Conservation (phyloP, 1,284 basidiomycete genomes). For the Wallemia hederae region DNA sequence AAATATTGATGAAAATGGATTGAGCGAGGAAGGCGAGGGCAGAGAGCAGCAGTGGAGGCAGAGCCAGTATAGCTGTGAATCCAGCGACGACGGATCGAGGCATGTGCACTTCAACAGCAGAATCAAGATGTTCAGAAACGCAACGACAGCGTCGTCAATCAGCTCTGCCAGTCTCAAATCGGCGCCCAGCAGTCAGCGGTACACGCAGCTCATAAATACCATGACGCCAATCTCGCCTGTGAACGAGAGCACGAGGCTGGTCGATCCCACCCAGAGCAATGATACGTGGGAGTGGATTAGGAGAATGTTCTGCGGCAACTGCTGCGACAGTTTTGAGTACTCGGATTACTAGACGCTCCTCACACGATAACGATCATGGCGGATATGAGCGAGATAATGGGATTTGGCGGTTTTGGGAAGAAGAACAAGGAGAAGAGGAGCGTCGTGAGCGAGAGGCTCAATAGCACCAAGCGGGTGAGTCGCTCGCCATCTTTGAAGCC, state of each 20-base stretch:
- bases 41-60: neutral
- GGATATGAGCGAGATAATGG: neutral
- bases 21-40: too few relatives aligned
- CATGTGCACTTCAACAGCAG: neutral
- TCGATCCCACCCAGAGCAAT: neutral
- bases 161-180: neutral
- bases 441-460: neutral
- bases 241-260: neutral
- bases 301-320: neutral
- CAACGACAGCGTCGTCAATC: neutral
- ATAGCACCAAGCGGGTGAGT: neutral
- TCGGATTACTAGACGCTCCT: neutral
- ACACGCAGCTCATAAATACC: neutral
- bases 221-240: neutral
- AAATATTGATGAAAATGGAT: neutral
- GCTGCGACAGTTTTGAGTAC: neutral
- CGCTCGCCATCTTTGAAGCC: too few relatives aligned
- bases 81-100: too few relatives aligned
- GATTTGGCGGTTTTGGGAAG: neutral
- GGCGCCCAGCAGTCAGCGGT: too few relatives aligned
- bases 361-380: too few relatives aligned
- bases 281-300: neutral
- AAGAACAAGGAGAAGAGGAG: neutral
- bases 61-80: too few relatives aligned
- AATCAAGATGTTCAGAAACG: neutral